Conservation (phyloP, 345 rosid genomes). For the Euphorbia pulcherrima region DNA sequence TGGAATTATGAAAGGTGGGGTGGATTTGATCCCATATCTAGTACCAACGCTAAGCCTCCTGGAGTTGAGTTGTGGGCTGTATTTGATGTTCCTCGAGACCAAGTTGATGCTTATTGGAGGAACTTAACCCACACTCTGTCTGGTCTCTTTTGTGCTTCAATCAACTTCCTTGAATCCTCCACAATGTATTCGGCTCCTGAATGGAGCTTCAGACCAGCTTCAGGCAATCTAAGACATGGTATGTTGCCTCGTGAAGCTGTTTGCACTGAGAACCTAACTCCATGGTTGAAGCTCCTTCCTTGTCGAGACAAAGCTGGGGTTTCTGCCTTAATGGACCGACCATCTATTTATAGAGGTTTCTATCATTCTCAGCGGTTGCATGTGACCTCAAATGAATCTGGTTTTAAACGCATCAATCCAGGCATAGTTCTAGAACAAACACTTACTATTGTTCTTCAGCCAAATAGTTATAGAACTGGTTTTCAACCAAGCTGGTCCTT, state of each 20-base stretch:
- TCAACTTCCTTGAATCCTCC: constrained; percentile 83
- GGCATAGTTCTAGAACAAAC: constrained; percentile 71
- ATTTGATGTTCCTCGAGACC: constrained; percentile 69
- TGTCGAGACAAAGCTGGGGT: constrained; percentile 93
- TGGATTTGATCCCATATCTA: constrained; percentile 77
- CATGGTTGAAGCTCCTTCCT: constrained; percentile 96
- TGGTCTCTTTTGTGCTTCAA: constrained; percentile 94
- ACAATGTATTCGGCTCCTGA: constrained; percentile 70
- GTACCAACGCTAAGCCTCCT: constrained; percentile 89
- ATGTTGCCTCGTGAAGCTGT: constrained; percentile 95
- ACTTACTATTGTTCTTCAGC: constrained; percentile 80
- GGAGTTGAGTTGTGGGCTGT: constrained; percentile 97
- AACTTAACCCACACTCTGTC: constrained; percentile 84
- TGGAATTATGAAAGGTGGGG: constrained; percentile 99
- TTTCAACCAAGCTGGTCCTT: constrained; percentile 84
- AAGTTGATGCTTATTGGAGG: constrained; percentile 82
- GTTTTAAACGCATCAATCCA: constrained; percentile 40
- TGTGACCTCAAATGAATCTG: constrained; percentile 39
- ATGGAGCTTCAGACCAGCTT: constrained; percentile 62
- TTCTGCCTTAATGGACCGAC: constrained; percentile 75
- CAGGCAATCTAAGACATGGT: constrained; percentile 73
- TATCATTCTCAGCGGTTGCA: constrained; percentile 92
- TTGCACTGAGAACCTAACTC: constrained; percentile 95
- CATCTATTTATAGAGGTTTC: constrained; percentile 80
- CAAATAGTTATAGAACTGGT: constrained; percentile 36